Evolutionary conservation across 1,139 yeast species (phyloP), one percentile per base, ranked within the genome.

Genomic region (Zygoascus meyerae): DNA sequence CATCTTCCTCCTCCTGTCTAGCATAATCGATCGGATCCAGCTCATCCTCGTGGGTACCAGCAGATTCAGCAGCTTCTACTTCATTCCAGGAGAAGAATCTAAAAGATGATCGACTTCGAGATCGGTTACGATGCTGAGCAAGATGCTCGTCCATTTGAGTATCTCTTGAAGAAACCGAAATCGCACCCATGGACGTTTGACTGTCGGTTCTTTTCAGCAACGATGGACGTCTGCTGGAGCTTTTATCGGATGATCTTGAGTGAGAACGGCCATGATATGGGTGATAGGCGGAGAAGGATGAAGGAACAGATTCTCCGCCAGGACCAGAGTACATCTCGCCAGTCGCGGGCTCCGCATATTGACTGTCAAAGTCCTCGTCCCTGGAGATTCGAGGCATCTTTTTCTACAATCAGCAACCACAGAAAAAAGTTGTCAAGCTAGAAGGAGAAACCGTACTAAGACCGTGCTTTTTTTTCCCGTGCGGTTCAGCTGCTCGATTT

Each of bases 311-410:
- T 58, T 86, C 95, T 5, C 90, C 80, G 0, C 87, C 86, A 0
- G 95, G 96, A 35, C 97, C 97, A 4, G 95, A 83, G 66, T 77
- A 90, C 69, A 87, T 82, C 64, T 90, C 97, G 40, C 75, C 66
- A 9, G 66, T 62, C 1, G 70, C 69, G 37, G 62, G 63, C 52
- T 66, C 72, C 16, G 51, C 57, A 46, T 57, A 56, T 18, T 54
- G 52, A 15, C 51, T 44, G 42, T 54, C 57, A n/a, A 21, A 39
- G 34, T 32, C 46, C 12, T 36, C 44, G 8, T 12, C 38, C 14
- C 41, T 8, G 9, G 41, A 10, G 9, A 38, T 7, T 14, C 21
- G 34, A 14, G 41, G 41, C 43, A 40, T 40, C 28, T 9, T n/a
- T 4, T 21, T 21, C 6, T 4, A 21, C 7, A 5, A 21, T 21